Evolutionary conservation across 352 stramenopile genomes (phyloP).

Genomic region (Pythium oligandrum): DNA sequence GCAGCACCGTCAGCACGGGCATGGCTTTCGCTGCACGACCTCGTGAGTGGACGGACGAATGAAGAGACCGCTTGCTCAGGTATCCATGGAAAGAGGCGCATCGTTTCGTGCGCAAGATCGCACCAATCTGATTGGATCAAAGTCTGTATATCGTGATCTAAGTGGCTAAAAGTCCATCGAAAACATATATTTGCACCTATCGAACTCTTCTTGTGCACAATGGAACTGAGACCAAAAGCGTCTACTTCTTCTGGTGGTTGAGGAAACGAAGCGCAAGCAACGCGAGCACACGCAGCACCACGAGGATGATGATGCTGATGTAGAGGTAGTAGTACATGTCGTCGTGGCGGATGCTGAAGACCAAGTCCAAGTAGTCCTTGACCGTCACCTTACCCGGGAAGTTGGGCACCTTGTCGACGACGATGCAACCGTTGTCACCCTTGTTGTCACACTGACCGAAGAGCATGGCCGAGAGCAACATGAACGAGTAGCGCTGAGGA

Average conservation of each 20-base stretch:
- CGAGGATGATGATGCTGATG: constrained; percentile 30
- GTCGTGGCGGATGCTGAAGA: constrained; percentile 50
- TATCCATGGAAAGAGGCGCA: too few relatives aligned
- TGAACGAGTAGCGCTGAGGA: constrained; percentile 19
- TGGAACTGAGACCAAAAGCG: too few relatives aligned
- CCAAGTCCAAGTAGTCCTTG: constrained; percentile 11
- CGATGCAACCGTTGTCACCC: constrained; percentile 1
- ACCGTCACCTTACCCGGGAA: constrained; percentile 1
- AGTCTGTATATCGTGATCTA: too few relatives aligned
- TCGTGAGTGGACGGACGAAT: neutral
- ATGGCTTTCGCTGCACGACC: constrained; percentile 16
- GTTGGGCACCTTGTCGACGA: constrained; percentile 12
- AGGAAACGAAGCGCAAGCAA: constrained; percentile 15
- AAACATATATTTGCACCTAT: too few relatives aligned
- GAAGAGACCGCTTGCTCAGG: too few relatives aligned
- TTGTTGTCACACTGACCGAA: constrained; percentile 18
- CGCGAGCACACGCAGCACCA: constrained; percentile 8
- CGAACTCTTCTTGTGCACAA: too few relatives aligned
- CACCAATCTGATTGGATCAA: too few relatives aligned
- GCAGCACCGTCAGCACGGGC: constrained; percentile 32
- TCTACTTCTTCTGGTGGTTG: constrained; percentile 21
- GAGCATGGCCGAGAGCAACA: constrained; percentile 13
- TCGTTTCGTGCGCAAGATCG: too few relatives aligned
- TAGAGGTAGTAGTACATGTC: constrained; percentile 39
- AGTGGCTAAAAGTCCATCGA: too few relatives aligned